Base-by-base conservation (phyloP, 2,329 filamentous ascomycete species). In the Aspergillus ochraceoroseus region DNA sequence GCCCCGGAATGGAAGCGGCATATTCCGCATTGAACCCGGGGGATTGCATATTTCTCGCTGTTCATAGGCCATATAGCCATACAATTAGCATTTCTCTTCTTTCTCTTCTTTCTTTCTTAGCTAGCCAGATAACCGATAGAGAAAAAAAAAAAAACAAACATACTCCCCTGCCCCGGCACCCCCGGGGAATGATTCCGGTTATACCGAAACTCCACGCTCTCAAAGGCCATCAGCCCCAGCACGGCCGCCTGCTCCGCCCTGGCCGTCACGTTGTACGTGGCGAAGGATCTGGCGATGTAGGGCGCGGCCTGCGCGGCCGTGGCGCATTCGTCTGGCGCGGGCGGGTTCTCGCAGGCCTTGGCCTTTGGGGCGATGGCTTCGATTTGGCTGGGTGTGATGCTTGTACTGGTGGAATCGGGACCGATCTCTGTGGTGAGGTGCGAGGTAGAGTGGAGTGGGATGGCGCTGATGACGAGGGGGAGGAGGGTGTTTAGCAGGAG, bases 161-260 rank as follows among this genome's bases (percentile, higher is more conserved):
- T 47, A 48, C 47, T 50, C 9, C 47, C 44, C 27, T 50, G 41
- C 5, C 49, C 47, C 11, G 37, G 18, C 4, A 47, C 35, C 2
- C 43, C 47, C 1, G 47, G 47, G 3, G 25, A 44, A 31, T 52
- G 41, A 20, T 50, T 50, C 33, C 28, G 35, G 12, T 82, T 85
- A 73, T 77, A 89, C 54, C 76, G 72, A 66, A 89, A 85, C 47
- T 81, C 73, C 14, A 42, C 78, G 1, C 77, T 79, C 67, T 94
- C 87, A 57, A 80, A 81, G 7, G 82, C 77, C 68, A 86, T 83
- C 56, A 87, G 70, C 8, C 80, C 72, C 29, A 92, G 57, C 11
- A 89, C 63, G 14, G 81, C 85, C 5, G 85, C 85, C 57, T 84
- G 80, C 52, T 83, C 77, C 14, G 71, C 74, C 14, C 66, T 64